Evolutionary conservation across 805 yeast species (phyloP).

Genomic region (Cyberlindnera euphorbiiphila): DNA sequence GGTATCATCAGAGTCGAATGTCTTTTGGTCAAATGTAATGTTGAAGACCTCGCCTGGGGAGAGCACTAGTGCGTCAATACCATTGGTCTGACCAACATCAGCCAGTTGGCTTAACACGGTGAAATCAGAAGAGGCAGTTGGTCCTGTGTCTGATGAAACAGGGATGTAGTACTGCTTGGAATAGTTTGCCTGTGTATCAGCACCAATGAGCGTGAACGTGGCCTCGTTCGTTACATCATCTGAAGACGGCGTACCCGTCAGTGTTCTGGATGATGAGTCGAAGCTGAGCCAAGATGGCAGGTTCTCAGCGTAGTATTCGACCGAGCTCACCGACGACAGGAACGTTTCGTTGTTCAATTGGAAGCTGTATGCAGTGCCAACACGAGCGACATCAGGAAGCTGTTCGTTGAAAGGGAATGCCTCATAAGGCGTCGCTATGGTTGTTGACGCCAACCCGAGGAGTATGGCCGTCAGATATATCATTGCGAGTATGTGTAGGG

Average conservation of each 20-base stretch:
- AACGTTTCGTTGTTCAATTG: slow-evolving; percentile 70
- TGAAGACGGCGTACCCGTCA: slow-evolving; percentile 63
- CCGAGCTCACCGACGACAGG: slow-evolving; percentile 38
- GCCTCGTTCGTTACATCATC: slow-evolving; percentile 43
- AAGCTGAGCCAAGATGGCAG: slow-evolving; percentile 80
- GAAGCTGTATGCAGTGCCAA: slow-evolving; percentile 57
- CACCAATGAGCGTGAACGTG: slow-evolving; percentile 61
- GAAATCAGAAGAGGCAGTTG: slow-evolving; percentile 41
- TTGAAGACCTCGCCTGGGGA: slow-evolving; percentile 64
- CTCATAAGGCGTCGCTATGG: slow-evolving; percentile 44
- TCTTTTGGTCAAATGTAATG: slow-evolving; percentile 56
- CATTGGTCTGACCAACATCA: slow-evolving; percentile 71
- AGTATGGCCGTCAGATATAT: slow-evolving; percentile 2
- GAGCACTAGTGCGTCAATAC: slow-evolving; percentile 67
- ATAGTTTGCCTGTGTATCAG: slow-evolving; percentile 54
- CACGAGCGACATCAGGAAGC: slow-evolving; percentile 83
- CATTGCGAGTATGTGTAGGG: too few species aligned
- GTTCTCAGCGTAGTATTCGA: slow-evolving; percentile 52
- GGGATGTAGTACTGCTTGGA: slow-evolving; percentile 53
- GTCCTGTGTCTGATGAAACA: slow-evolving; percentile 55
- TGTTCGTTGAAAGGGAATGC: slow-evolving; percentile 83
- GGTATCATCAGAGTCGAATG: slow-evolving; percentile 52
- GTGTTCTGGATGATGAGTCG: slow-evolving; percentile 54
- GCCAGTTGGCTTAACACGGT: slow-evolving; percentile 51
- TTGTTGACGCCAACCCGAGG: slow-evolving; percentile 4